Evolutionary conservation across 2,329 filamentous ascomycete species (phyloP).

Genomic region (Sporothrix globosa): DNA sequence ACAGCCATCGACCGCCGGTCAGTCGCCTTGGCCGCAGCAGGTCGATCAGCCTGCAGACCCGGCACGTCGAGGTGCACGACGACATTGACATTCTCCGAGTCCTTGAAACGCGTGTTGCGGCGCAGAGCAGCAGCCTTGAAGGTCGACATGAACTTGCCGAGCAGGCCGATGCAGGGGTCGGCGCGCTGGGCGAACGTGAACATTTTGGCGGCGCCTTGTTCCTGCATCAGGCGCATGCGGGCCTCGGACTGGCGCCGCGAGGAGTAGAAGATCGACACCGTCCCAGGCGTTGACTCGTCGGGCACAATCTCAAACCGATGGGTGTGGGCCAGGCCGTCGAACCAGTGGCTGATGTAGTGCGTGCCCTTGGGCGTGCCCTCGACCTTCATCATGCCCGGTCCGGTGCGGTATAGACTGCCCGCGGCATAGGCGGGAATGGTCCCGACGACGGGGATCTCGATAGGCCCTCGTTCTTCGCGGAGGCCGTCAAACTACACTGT

Average conservation of each 20-base stretch:
- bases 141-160: constrained; percentile 69
- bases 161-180: constrained; percentile 75
- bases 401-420: constrained; percentile 73
- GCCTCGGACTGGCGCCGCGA: constrained; percentile 70
- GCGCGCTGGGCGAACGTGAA: constrained; percentile 71
- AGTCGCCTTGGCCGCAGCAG: not conserved
- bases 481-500: constrained; percentile 66
- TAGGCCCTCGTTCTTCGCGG: constrained; percentile 66
- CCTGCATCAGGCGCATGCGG: constrained; percentile 62
- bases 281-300: not conserved
- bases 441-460: constrained; percentile 66
- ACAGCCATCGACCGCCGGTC: constrained; percentile 1
- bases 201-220: constrained; percentile 59
- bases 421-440: constrained; percentile 71
- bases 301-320: constrained; percentile 72
- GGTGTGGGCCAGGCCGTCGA: constrained; percentile 72
- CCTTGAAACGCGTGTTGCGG: constrained; percentile 39
- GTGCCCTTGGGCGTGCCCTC: constrained; percentile 61
- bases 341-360: constrained; percentile 73
- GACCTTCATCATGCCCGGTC: constrained; percentile 67
- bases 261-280: constrained; percentile 64
- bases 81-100: constrained; percentile 63
- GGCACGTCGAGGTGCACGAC: constrained; percentile 68
- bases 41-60: not conserved
- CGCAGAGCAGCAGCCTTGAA: constrained; percentile 47